A percentile compares a stretch with the other conserved stretches of the same genome.
Evolutionary conservation across 2,329 filamentous ascomycete genomes (phyloP).

Genomic region (Ophiostoma australiae): DNA sequence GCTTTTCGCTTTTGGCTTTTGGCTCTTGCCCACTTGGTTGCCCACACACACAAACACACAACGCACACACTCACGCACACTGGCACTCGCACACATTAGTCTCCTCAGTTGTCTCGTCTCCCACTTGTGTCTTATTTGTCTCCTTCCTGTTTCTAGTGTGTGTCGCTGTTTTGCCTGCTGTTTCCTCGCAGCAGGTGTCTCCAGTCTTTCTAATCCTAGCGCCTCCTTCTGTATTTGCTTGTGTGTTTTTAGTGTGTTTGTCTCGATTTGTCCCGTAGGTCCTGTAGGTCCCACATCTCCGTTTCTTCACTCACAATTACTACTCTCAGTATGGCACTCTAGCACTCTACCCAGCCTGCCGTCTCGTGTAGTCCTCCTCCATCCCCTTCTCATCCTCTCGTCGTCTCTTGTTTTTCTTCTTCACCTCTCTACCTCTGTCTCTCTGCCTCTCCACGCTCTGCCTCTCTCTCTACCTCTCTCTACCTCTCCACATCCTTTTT

Average conservation of each 20-base stretch:
- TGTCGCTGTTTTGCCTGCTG: not conserved
- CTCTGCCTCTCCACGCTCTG: conserved; percentile 1
- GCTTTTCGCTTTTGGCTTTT: conserved; percentile 8
- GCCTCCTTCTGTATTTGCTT: conserved; percentile 9
- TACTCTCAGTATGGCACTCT: not conserved
- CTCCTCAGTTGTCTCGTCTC: not conserved
- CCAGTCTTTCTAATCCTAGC: not conserved
- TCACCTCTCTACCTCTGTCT: conserved; percentile 1
- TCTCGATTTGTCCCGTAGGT: not conserved
- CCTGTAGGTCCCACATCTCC: not conserved
- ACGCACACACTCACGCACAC: too few species aligned
- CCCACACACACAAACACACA: conserved; percentile 6
- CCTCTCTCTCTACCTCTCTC: conserved; percentile 10
- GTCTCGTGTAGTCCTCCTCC: not conserved
- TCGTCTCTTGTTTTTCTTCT: conserved; percentile 5
- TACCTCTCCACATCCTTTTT: conserved; percentile 14
- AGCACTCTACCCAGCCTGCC: not conserved
- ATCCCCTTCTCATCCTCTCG: not conserved
- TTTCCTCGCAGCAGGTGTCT: conserved; percentile 2
- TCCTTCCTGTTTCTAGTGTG: not conserved
- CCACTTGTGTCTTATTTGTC: not conserved
- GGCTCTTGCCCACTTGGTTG: conserved; percentile 1
- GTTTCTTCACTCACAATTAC: not conserved
- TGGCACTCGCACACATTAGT: not conserved
- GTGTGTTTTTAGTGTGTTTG: not conserved